These are phyloP conservation scores for Lodderomyces orthopsilosis DNA, from an alignment of 1,139 yeast species.

Conservation along the genomic window DNA sequence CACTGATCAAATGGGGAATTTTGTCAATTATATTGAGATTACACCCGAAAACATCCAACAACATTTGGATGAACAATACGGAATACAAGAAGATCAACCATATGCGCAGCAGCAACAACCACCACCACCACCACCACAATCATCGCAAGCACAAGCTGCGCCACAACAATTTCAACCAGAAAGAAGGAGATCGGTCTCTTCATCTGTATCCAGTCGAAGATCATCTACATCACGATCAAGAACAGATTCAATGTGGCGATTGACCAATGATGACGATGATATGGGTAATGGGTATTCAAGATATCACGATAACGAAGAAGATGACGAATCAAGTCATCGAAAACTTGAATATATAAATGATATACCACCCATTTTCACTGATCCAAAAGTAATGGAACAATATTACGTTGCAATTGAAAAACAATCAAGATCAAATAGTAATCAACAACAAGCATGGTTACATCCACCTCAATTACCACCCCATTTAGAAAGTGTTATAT, in stretches of 20 bases:
- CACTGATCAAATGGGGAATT: slow-evolving; percentile 52
- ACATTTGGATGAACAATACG: slow-evolving; percentile 17
- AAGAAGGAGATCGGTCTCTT: slow-evolving; percentile 1
- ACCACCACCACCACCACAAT: slow-evolving; percentile 8
- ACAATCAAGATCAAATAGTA: slow-evolving; percentile 62
- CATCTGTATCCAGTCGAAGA: slow-evolving; percentile 17
- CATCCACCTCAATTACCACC: slow-evolving; percentile 55
- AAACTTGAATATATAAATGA: slow-evolving; percentile 53
- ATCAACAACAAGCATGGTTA: slow-evolving; percentile 67
- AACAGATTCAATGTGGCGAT: slow-evolving; percentile 52
- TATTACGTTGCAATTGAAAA: slow-evolving; percentile 72
- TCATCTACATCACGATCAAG: slow-evolving; percentile 33
- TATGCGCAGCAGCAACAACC: neutral
- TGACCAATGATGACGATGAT: slow-evolving; percentile 67
- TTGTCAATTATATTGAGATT: slow-evolving; percentile 48
- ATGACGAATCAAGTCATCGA: slow-evolving; percentile 15
- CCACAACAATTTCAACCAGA: slow-evolving; percentile 11
- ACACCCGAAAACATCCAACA: slow-evolving; percentile 40
- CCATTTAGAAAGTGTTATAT: slow-evolving; percentile 46
- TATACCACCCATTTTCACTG: slow-evolving; percentile 89
- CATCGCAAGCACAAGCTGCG: slow-evolving; percentile 1
- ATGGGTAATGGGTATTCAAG: slow-evolving; percentile 80
- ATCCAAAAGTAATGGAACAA: slow-evolving; percentile 59
- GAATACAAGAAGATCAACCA: slow-evolving; percentile 14
- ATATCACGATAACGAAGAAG: slow-evolving; percentile 51